A percentile compares a stretch with the other conserved stretches of the same genome.
Evolutionary conservation across 1,284 basidiomycete species (phyloP).

Genomic region (Rhizopogon parksii): DNA sequence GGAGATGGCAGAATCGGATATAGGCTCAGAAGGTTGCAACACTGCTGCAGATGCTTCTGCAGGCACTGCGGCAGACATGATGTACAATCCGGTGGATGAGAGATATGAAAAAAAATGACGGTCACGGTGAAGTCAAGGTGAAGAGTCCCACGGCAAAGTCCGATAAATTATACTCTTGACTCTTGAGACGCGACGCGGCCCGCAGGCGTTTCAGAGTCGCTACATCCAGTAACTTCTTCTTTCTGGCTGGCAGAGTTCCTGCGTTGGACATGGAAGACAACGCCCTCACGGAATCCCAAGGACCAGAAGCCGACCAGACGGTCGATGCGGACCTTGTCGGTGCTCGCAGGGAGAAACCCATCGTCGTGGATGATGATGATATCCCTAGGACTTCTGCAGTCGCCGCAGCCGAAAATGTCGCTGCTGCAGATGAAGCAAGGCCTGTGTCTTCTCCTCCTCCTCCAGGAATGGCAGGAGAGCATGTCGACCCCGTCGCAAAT

Average conservation of each 20-base stretch:
- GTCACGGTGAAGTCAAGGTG: neutral
- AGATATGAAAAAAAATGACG: neutral
- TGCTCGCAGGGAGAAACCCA: conserved; percentile 6
- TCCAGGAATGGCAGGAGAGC: neutral
- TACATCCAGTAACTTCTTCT: neutral
- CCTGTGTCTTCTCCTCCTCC: neutral
- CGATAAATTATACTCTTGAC: conserved; percentile 3
- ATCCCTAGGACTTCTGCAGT: neutral
- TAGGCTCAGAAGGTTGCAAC: conserved; percentile 70
- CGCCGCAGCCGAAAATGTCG: neutral
- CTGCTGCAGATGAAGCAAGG: neutral
- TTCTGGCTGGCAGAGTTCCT: neutral
- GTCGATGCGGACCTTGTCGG: conserved; percentile 1
- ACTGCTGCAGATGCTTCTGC: conserved; percentile 62
- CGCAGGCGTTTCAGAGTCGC: neutral
- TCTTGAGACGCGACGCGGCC: neutral
- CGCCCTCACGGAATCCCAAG: neutral
- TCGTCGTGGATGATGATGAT: conserved; percentile 6
- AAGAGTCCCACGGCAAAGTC: conserved; percentile 21
- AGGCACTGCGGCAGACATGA: conserved; percentile 38
- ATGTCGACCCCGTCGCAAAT: neutral
- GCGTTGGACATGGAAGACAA: conserved; percentile 16
- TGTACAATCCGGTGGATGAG: neutral
- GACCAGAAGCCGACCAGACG: conserved; percentile 4
- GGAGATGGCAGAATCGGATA: conserved; percentile 66